Evolutionary conservation across 805 yeast species (phyloP), one percentile per base, ranked within the genome.

Genomic region (Candida gorgasii): DNA sequence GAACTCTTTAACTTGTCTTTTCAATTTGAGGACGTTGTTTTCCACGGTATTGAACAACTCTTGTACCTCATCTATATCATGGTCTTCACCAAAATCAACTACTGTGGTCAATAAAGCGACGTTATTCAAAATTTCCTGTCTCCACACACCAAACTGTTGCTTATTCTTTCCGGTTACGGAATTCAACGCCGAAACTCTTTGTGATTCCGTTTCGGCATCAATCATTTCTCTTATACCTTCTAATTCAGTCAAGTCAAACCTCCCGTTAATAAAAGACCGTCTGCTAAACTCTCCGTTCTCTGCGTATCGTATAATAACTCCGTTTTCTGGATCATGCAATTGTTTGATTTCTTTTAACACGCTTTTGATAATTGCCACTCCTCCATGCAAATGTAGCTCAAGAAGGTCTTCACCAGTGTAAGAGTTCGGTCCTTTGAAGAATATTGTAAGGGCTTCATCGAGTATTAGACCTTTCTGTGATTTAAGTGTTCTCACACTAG

Each of bases 1-100:
- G 49, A 75, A 78, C 11, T 56, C 43, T 0, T 54, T 43, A 11
- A 89, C 69, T 23, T 83, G 81, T 0, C 3, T 4, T 13, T 72
- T 61, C 9, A 90, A 53, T 0, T 14, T 13, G 1, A 46, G 43
- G 3, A 86, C 67, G 43, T 72, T 71, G 0, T 17, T 26, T 6
- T 67, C 69, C 0, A 86, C 89, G 0, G 63, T 60, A 5, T 60
- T 64, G 44, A 87, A 73, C 12, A 87, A 67, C 11, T 64, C 59
- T 11, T 74, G 74, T 0, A 79, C 73, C 52, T 84, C 86, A 11
- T 82, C 89, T 22, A 87, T 70, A 48, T 87, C 95, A 44, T 88
- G 88, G 54, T 93, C 99, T 44, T 93, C 98, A 7, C 96, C 92
- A 62, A 93, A 93, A 63, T 93, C 99, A 29, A 93, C 88, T 2